Evolutionary conservation across 2,329 filamentous ascomycete genomes (phyloP), one percentile per base, ranked within the genome.

Genomic region (Penicillium sp.): DNA sequence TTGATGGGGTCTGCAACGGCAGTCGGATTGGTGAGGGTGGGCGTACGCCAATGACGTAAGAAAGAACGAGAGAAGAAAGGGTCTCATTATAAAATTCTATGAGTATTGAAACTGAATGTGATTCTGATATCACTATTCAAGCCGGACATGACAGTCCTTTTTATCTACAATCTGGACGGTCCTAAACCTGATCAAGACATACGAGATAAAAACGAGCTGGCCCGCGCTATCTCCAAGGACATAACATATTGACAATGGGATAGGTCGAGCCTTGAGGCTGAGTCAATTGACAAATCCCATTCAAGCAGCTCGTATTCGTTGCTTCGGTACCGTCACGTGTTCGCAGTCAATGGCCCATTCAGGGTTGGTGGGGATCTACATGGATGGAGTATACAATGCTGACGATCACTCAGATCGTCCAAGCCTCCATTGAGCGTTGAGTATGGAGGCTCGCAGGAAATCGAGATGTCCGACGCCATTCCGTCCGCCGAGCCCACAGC

Each of bases 1-100:
- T 51, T 78, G 67, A 45, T 67, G 52, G 7, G 71, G 71, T 44
- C 66, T 64, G 45, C 73, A 75, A 17, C 71, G 70, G 55, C 71
- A 73, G 26, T 31, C 7, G 13, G 35, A 31, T 5, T 35, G 21
- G 44, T 46, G 47, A 17, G 56, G 46, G 9, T 6, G 51, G 47
- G 56, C 47, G 31, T 23, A 45, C 3, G 56, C 56, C 35, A 58
- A 41, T 8, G 35, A 52, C 7, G 23, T 21, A 46, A 58, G 41
- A 23, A 58, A 46, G 6, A n/a, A 46, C 9, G 51, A n/a, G 15
- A 58, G 8, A 58, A 52, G 5, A 52, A 30, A 30, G 21, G 41
- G 11, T 30, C 51, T 58, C 56, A 58, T 58, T 7, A 35, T 58
- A 19, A n/a, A 44, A 30, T 29, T 57, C 29, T 17, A 38, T 49